Evolutionary conservation across 257 asterid genomes (phyloP), one percentile per base, ranked within the genome.

Genomic region (Avicennia marina): DNA sequence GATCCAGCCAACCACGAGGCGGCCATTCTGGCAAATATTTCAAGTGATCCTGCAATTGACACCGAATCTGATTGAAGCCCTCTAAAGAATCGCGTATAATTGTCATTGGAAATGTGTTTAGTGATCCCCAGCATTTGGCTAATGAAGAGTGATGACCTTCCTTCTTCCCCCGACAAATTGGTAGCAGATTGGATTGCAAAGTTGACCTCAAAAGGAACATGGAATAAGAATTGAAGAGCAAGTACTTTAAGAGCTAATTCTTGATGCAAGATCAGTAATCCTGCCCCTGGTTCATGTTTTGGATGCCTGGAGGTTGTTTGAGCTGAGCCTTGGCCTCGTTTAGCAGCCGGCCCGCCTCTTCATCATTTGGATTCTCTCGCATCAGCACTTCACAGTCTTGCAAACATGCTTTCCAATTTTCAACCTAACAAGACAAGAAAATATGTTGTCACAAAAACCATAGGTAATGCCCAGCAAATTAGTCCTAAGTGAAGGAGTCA

Each of bases 361-460:
- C 82, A 20, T 74, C 76, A 1, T 71, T 80, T 0, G 91, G 76
- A 19, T 66, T 66, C 42, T 81, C 89, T 50, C 54, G 79, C 13
- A 77, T 43, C 67, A 87, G 47, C 27, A 56, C 52, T 56, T 87
- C 85, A 47, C 82, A 87, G 29, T 87, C 96, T 64, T 75, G 75
- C 52, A 81, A 20, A 43, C 90, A 84, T 0, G 81, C 89, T 42
- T 68, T 77, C 96, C 94, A 87, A 22, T 75, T 84, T 56, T 70
- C 78, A 78, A 79, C 56, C 96, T 77, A 58, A 7, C 27, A 25
- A 2, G 22, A 39, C 39, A 62, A 26, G 53, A 24, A 10, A 36
- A 57, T 0, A 32, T 24, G 11, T 29, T 55, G n/a, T 22, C 44
- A 41, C 16, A 48, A 7, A 26, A 56, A 39, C 33, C 3, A 7